Conservation (phyloP, 1,284 basidiomycete genomes). For the Moesziomyces sp. region DNA sequence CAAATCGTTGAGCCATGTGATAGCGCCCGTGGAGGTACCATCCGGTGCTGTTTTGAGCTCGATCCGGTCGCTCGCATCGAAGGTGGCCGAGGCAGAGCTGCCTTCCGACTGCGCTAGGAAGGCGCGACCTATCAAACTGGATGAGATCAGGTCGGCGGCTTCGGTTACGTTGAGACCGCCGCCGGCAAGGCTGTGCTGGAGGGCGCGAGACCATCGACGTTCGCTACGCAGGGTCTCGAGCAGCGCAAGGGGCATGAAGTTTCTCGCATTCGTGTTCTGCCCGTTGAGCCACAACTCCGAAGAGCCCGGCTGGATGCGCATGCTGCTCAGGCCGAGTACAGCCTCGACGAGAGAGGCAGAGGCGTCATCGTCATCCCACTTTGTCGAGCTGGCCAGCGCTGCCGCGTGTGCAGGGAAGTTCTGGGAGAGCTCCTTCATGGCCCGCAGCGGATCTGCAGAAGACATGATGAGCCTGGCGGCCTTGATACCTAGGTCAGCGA, state of each 20-base stretch:
- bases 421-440: constrained; percentile 56
- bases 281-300: constrained; percentile 65
- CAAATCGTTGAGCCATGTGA: constrained; percentile 90
- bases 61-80: constrained; percentile 63
- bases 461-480: constrained; percentile 48
- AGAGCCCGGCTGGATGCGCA: constrained; percentile 45
- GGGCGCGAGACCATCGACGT: constrained; percentile 72
- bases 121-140: constrained; percentile 33
- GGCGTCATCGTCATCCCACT: constrained; percentile 20
- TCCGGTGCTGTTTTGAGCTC: constrained; percentile 20
- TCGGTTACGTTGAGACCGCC: constrained; percentile 75
- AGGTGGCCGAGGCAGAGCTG: constrained; percentile 68
- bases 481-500: constrained; percentile 42
- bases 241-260: constrained; percentile 45
- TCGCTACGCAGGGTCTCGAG: constrained; percentile 75
- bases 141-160: constrained; percentile 76
- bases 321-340: constrained; percentile 29
- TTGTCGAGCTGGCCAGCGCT: constrained; percentile 44
- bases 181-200: constrained; percentile 73
- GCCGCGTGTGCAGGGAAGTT: constrained; percentile 60
- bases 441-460: constrained; percentile 57
- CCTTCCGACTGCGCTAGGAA: constrained; percentile 27
- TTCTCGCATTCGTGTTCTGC: constrained; percentile 20
- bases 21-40: constrained; percentile 70
- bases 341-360: constrained; percentile 34